Evolutionary conservation across 108 stramenopile genomes (phyloP).

Genomic region (Epithemia pelagica): DNA sequence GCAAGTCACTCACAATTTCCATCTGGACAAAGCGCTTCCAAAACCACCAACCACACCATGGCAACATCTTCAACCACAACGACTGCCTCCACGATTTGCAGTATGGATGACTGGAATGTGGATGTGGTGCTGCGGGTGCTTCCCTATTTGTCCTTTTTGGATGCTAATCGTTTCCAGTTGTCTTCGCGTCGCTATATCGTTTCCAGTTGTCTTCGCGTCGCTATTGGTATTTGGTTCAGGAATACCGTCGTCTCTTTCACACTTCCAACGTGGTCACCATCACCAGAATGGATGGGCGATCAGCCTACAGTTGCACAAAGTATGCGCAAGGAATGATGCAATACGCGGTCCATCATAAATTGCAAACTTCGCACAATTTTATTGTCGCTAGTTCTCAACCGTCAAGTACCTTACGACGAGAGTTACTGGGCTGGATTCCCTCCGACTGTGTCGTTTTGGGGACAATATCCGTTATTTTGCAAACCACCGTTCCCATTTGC

Average conservation of each 20-base stretch:
- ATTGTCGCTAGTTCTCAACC: conserved; percentile 23
- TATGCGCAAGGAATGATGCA: neutral
- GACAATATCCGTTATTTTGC: conserved; percentile 23
- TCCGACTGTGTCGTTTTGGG: conserved; percentile 19
- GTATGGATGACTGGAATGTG: conserved; percentile 23
- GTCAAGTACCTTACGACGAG: neutral
- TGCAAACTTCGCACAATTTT: conserved; percentile 34
- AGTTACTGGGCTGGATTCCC: conserved; percentile 4
- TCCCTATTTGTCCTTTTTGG: conserved; percentile 30
- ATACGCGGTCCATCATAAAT: neutral
- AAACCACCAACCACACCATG: no score
- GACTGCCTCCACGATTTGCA: no score
- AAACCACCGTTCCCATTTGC: conserved; percentile 10
- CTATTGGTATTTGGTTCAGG: conserved; percentile 35
- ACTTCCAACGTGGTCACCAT: conserved; percentile 32
- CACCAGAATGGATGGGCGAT: neutral
- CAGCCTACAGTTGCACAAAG: no score
- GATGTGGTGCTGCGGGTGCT: conserved; percentile 37
- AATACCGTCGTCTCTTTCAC: conserved; percentile 20
- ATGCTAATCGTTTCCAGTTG: conserved; percentile 14
- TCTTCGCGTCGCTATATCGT: no score
- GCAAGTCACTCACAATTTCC: no score
- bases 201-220: conserved; percentile 21
- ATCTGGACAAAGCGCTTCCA: no score
- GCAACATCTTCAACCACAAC: no score